These are phyloP conservation scores for Erythrobasidium hasegawianum DNA, from an alignment of 1,284 basidiomycete species.

Conservation along the genomic window DNA sequence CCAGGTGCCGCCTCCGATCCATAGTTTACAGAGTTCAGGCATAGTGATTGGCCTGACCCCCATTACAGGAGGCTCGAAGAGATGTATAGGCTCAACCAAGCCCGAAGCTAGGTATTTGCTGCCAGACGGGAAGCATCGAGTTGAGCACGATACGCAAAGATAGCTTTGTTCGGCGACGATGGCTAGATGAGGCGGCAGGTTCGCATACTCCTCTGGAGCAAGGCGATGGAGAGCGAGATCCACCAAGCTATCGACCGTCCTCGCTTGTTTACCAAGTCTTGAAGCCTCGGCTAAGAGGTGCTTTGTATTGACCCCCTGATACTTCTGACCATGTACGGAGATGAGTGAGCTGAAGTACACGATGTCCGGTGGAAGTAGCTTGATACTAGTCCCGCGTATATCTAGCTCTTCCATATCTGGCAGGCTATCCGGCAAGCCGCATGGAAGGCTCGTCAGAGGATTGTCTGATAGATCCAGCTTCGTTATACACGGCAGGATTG, in stretches of 20 bases:
- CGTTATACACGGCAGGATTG: neutral
- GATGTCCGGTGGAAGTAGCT: neutral
- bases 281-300: neutral
- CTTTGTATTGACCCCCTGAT: neutral
- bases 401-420: neutral
- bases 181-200: neutral
- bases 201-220: neutral
- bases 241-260: neutral
- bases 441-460: neutral
- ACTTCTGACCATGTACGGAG: neutral
- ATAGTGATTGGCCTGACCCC: too few species aligned
- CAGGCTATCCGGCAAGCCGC: neutral
- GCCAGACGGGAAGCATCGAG: neutral
- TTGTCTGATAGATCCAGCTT: neutral
- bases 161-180: neutral
- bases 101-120: neutral
- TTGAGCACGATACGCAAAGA: conserved; percentile 3
- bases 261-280: neutral
- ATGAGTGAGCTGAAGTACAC: neutral
- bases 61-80: neutral
- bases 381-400: neutral
- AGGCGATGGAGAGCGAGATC: neutral
- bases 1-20: neutral
- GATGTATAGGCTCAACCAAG: neutral
- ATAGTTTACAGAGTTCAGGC: too few species aligned